Evolutionary conservation across 176 grass and related monocot species (phyloP).

Genomic region (Chrysopogon serrulatus): DNA sequence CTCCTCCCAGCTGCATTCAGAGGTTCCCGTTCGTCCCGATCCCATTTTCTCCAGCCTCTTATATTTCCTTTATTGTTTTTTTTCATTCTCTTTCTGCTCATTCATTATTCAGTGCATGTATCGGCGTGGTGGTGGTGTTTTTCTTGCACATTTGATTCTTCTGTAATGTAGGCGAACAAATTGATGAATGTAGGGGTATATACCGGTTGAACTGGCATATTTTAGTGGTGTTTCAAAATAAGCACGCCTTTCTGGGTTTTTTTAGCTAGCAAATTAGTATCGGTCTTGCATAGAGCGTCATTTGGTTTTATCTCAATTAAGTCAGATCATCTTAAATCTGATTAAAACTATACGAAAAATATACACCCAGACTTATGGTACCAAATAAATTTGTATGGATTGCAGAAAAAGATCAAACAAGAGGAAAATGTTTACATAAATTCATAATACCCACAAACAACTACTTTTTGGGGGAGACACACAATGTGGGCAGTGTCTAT

Average conservation of each 20-base stretch:
- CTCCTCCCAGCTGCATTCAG: neutral
- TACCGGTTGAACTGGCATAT: neutral
- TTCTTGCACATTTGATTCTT: too few species aligned
- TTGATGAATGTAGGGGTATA: too few species aligned
- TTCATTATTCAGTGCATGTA: too few species aligned
- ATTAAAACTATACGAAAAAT: too few species aligned
- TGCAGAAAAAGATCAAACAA: too few species aligned
- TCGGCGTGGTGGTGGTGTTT: neutral
- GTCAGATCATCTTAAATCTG: neutral
- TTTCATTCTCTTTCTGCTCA: neutral
- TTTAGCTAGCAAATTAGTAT: neutral
- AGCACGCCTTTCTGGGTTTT: neutral
- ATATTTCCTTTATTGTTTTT: neutral
- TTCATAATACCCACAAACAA: neutral
- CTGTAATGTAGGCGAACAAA: neutral
- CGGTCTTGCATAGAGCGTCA: neutral
- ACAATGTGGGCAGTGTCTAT: neutral
- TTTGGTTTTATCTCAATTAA: neutral
- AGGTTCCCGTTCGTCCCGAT: neutral
- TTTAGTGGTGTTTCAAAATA: neutral
- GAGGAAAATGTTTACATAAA: neutral
- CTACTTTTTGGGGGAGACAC: neutral
- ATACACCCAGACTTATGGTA: too few species aligned
- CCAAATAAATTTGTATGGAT: too few species aligned
- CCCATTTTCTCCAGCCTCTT: neutral